Evolutionary conservation across 192 early-diverging fungal genomes (phyloP), one percentile per base, ranked within the genome.

Genomic region (Mortierella alpina): DNA sequence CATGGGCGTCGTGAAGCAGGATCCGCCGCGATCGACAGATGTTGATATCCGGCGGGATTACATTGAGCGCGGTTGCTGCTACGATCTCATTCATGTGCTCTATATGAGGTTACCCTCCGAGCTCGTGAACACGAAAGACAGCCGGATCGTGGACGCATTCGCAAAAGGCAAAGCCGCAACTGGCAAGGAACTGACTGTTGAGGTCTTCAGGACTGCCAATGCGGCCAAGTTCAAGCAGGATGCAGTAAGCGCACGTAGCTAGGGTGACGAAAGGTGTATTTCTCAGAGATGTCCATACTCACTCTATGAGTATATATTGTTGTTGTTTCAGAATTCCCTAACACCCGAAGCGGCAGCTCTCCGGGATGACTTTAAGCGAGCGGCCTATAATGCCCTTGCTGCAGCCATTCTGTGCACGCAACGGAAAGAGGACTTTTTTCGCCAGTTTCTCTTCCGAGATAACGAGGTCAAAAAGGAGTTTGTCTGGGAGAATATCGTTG

Each of bases 401-500:
- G 75, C 90, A 23, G 84, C 83, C 14, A 83, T 92, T n/a, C 23
- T 86, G 31, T 79, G 85, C 62, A 93, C 91, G 5, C 89, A 92
- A 69, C 83, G 67, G 13, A 86, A 76, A 20, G 83, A 84, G 59
- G 82, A 84, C 2, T 87, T 89, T 46, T 91, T 86, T 72, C 78
- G 75, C 11, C 75, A 83, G 11, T 91, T 92, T 62, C 68, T 92
- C 12, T 92, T 93, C 77, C 72, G 78, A 10, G 91, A 92, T 40
- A 89, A 84, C 49, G 70, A 76, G 23, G 67, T 78, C 18, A 77
- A 88, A 63, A 75, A 82, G 53, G 82, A 87, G 65, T 71, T 66
- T 39, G 68, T 92, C 12, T 92, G 91, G 91, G 84, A 86, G 46
- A 90, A 91, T 52, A 88, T 93, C 39, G 72, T 92, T 13, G 89